Percentiles rank a stretch among this genome's conserved stretches.
These are phyloP conservation scores for Phylloporus scabripes DNA, from an alignment of 768 basidiomycete species.

Conservation along the genomic window DNA sequence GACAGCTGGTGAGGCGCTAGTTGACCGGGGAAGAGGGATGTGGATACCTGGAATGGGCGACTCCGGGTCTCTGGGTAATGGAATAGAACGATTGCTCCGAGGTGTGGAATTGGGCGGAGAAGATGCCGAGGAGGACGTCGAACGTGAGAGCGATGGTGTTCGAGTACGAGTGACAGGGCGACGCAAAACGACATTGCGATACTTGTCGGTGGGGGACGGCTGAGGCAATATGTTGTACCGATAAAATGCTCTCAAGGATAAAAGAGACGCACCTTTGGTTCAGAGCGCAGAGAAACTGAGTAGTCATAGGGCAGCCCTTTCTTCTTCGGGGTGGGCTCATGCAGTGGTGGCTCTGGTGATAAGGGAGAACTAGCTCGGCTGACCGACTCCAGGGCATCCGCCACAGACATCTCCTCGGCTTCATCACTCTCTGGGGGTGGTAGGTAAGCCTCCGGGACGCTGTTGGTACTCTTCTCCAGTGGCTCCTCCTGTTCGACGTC, in stretches of 20 bases:
- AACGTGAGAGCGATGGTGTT: conserved; percentile 64
- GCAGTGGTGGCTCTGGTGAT: conserved; percentile 34
- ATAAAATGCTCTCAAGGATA: background rate
- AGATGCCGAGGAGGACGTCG: conserved; percentile 46
- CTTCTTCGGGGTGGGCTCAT: conserved; percentile 45
- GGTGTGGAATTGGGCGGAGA: conserved; percentile 64
- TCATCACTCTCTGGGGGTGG: conserved; percentile 42
- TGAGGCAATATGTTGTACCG: conserved; percentile 22
- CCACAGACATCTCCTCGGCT: conserved; percentile 43
- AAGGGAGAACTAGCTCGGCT: conserved; percentile 49
- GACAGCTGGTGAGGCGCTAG: conserved; percentile 44
- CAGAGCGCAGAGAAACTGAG: conserved; percentile 54
- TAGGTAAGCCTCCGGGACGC: conserved; percentile 49
- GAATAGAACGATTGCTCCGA: conserved; percentile 45
- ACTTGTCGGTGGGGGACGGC: conserved; percentile 59
- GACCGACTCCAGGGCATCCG: conserved; percentile 53
- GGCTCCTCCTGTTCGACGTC: conserved; percentile 36
- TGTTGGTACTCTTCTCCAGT: conserved; percentile 42
- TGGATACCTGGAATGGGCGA: conserved; percentile 45
- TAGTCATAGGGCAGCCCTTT: conserved; percentile 44
- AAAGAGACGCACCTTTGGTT: conserved; percentile 45
- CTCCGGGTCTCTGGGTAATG: conserved; percentile 34
- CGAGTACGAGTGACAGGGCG: conserved; percentile 47
- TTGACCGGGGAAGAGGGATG: conserved; percentile 50
- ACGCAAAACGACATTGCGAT: conserved; percentile 57